phyloP scores from a whole-genome alignment of 2,329 filamentous ascomycete species.

The Trichoderma sp. region DNA sequence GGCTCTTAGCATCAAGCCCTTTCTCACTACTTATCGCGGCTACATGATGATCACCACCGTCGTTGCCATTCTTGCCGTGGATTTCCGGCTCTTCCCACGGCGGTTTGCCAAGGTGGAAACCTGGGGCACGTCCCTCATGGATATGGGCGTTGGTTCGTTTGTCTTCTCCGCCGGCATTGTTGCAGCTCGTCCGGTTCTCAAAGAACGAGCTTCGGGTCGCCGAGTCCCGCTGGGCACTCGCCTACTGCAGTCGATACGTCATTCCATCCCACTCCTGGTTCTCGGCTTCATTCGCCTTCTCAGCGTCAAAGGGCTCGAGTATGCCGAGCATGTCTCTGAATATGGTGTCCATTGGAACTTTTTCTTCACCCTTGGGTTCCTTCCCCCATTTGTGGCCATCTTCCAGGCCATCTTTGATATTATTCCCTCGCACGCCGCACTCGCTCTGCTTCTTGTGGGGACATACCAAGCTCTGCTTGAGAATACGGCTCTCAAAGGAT shows the following conservation, averaged over 20 bases:
- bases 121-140: constrained; percentile 99
- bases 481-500: constrained; percentile 74
- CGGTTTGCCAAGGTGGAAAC: constrained; percentile 97
- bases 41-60: constrained; percentile 90
- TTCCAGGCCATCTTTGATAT: constrained; percentile 70
- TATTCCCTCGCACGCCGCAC: constrained; percentile 72
- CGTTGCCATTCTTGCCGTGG: constrained; percentile 90
- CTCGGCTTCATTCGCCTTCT: constrained; percentile 79
- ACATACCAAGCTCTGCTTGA: constrained; percentile 75
- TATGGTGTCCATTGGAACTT: constrained; percentile 99
- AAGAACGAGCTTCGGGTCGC: constrained; percentile 57
- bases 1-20: constrained; percentile 77
- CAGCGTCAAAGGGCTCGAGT: constrained; percentile 91
- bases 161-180: constrained; percentile 92
- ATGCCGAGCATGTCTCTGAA: constrained; percentile 94
- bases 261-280: constrained; percentile 77
- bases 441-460: constrained; percentile 67
- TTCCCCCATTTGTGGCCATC: constrained; percentile 84
- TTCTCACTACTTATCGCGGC: constrained; percentile 87
- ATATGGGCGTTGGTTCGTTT: constrained; percentile 94
- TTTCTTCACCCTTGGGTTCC: constrained; percentile 89
- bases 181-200: constrained; percentile 78
- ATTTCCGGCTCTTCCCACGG: constrained; percentile 88
- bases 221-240: constrained; percentile 53
- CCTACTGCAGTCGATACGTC: constrained; percentile 66